Conservation (phyloP, 305 asterid species). For the Ajuga reptans region DNA sequence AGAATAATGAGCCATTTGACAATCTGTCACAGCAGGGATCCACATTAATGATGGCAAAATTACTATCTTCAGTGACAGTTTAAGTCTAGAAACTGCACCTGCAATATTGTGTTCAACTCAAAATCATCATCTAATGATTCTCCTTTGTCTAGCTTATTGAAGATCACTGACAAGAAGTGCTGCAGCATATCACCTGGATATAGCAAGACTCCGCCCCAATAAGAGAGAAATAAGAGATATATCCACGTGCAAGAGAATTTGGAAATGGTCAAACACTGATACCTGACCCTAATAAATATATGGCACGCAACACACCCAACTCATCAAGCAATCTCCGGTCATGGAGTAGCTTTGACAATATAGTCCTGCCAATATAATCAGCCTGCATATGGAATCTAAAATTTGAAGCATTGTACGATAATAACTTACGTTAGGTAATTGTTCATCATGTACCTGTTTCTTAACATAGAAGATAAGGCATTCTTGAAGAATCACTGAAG, state of each 20-base stretch:
- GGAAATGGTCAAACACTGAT: constrained; percentile 16
- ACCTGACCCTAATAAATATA: constrained; percentile 96
- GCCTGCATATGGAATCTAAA: constrained; percentile 47
- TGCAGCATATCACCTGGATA: constrained; percentile 86
- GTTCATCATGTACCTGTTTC: constrained; percentile 57
- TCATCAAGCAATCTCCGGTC: constrained; percentile 93
- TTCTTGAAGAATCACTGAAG: constrained; percentile 72
- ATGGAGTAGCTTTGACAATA: constrained; percentile 65
- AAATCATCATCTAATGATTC: constrained; percentile 86
- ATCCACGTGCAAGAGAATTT: background rate
- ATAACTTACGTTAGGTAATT: constrained; percentile 8
- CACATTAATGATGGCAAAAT: background rate
- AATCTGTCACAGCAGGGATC: background rate
- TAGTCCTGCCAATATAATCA: constrained; percentile 74
- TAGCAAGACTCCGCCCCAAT: constrained; percentile 24
- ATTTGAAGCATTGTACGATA: background rate
- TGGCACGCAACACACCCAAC: constrained; percentile 79
- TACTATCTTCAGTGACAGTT: constrained; percentile 14
- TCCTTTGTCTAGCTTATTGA: constrained; percentile 85
- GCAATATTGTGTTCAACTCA: constrained; percentile 87
- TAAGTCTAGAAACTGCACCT: constrained; percentile 42
- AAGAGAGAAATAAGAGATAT: constrained; percentile 3
- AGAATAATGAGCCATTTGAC: constrained; percentile 11
- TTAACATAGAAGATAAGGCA: constrained; percentile 67
- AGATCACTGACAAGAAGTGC: constrained; percentile 77